Conservation (phyloP, 495 filamentous ascomycete genomes). For the Parathielavia appendiculata region DNA sequence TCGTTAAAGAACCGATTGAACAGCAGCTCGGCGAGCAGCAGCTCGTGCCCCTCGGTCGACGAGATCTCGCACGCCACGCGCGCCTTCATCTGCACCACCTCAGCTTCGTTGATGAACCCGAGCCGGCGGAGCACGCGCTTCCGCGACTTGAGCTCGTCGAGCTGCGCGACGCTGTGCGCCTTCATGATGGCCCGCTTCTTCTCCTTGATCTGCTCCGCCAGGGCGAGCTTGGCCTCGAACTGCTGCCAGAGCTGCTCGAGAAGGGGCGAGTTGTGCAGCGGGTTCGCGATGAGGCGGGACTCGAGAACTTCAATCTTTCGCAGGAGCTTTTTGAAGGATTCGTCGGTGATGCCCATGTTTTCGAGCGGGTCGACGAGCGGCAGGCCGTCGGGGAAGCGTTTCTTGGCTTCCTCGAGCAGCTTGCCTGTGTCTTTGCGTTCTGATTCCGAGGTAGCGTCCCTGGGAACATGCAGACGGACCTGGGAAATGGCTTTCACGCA, state of each 20-base stretch:
- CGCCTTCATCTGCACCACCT: constrained; percentile 92
- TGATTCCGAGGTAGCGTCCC: constrained; percentile 58
- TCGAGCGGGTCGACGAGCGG: constrained; percentile 87
- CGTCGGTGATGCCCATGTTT: constrained; percentile 88
- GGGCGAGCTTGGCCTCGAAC: constrained; percentile 73
- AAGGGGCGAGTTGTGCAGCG: constrained; percentile 81
- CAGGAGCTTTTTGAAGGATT: constrained; percentile 85
- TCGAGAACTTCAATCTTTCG: constrained; percentile 97
- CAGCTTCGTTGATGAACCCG: constrained; percentile 88
- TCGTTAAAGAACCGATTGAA: constrained; percentile 99
- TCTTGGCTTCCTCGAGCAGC: constrained; percentile 65
- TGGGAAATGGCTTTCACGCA: constrained; percentile 75
- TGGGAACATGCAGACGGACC: constrained; percentile 71
- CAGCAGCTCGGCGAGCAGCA: constrained; percentile 84
- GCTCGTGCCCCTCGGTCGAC: constrained; percentile 78
- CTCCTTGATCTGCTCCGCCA: constrained; percentile 71
- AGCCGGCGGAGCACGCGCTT: constrained; percentile 96
- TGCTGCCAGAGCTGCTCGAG: constrained; percentile 76
- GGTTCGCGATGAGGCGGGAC: constrained; percentile 80
- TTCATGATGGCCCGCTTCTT: constrained; percentile 80
- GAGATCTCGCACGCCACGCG: constrained; percentile 93
- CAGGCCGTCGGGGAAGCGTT: constrained; percentile 88
- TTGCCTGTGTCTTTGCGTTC: constrained; percentile 58
- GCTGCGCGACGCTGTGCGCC: constrained; percentile 78
- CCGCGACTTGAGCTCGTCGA: constrained; percentile 91